These are phyloP conservation scores for Aspergillus pseudotamarii DNA, from an alignment of 2,329 filamentous ascomycete species.

Conservation along the genomic window DNA sequence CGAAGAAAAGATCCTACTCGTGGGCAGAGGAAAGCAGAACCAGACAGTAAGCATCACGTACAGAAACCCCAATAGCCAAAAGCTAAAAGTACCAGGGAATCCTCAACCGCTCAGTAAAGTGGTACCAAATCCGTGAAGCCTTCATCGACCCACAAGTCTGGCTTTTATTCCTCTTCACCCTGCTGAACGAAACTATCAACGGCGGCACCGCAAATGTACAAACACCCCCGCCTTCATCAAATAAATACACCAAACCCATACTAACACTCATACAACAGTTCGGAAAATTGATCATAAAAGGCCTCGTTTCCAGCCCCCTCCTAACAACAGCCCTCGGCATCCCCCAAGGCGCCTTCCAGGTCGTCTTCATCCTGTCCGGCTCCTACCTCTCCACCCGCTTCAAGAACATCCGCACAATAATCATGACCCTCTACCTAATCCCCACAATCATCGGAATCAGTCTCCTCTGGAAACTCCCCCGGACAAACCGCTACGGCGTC, in stretches of 20 bases:
- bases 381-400: slow-evolving; percentile 56
- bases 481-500: slow-evolving; percentile 49
- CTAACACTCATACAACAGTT: slow-evolving; percentile 35
- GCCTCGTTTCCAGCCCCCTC: slow-evolving; percentile 49
- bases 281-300: slow-evolving; percentile 56
- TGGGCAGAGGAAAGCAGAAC: slow-evolving; percentile 37
- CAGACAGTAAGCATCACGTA: slow-evolving; percentile 11
- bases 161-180: slow-evolving; percentile 48
- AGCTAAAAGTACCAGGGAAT: slow-evolving; percentile 36
- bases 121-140: slow-evolving; percentile 53
- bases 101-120: slow-evolving; percentile 52
- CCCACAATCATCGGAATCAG: slow-evolving; percentile 55
- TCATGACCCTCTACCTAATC: slow-evolving; percentile 56
- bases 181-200: slow-evolving; percentile 56
- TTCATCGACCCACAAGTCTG: slow-evolving; percentile 50
- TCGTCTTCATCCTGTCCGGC: slow-evolving; percentile 55
- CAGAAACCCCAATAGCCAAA: background rate
- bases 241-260: background rate
- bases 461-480: slow-evolving; percentile 55
- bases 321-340: slow-evolving; percentile 57
- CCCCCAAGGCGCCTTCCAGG: slow-evolving; percentile 57
- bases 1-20: slow-evolving; percentile 49
- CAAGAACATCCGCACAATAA: slow-evolving; percentile 53
- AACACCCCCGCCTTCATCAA: too few species aligned
- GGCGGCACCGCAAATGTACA: slow-evolving; percentile 54